Base-by-base conservation (phyloP, 805 yeast species). In the Candida odintsovae region DNA sequence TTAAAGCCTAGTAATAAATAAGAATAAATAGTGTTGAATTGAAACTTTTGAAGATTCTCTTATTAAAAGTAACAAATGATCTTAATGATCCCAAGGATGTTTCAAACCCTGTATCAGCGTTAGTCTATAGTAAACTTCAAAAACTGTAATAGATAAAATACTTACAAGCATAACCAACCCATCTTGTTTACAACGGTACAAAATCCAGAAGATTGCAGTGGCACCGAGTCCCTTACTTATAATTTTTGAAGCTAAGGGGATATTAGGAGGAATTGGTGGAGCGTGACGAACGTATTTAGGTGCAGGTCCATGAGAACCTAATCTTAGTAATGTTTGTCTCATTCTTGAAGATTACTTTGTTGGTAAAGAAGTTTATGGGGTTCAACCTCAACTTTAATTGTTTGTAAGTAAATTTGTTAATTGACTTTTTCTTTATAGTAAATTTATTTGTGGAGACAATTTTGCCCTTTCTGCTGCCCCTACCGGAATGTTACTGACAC, bases 191-290 rank as follows among this genome's bases (percentile, higher is more conserved):
- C 86, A 73, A 64, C 96, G 75, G 74, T 85, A 87, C 61, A 88
- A 74, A 51, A 88, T 76, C 86, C 92, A 88, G 67, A 86, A 88
- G 86, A 94, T 86, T 87, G 86, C 83, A 45, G 90, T 75, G 36
- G 92, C 95, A 11, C 96, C 96, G 38, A 88, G 73, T 19, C 75
- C 64, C 56, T 83, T 83, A 40, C 87, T 76, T 19, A 82, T 74
- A 66, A 80, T 71, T 48, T 77, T 73, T 58, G 82, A 76, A 38
- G 75, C 67, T 2, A 76, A 68, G 37, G 80, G 78, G 18, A 80
- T 80, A 55, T 83, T 82, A 28, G 94, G 92, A 49, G 73, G 72
- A 40, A 85, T 79, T 31, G 80, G 78, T 19, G 76, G 76, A 12
- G 86, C 85, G 56, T 82, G 87, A 57, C 67, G 64, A 23, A 61